These are phyloP conservation scores for Aegilops bicornis DNA, from an alignment of 176 grass and related monocot genomes.

Conservation along the genomic window DNA sequence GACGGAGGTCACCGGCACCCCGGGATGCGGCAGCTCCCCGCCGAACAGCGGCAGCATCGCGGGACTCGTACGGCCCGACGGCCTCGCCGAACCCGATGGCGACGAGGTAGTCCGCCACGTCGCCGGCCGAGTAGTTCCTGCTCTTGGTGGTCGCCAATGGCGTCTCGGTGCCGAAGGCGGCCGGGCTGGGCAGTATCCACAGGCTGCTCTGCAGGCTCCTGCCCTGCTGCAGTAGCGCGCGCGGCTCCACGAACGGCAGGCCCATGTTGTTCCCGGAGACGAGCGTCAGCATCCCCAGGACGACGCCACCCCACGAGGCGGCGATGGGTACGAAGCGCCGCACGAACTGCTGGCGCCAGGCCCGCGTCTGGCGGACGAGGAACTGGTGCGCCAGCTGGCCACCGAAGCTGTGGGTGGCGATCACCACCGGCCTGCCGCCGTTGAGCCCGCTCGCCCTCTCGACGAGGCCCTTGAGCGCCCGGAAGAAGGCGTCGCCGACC, in stretches of 20 bases:
- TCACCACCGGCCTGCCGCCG: conserved; percentile 36
- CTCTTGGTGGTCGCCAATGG: conserved; percentile 27
- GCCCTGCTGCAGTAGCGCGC: neutral
- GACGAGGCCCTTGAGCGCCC: conserved; percentile 26
- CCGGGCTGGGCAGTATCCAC: conserved; percentile 36
- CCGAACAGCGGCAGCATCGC: conserved; percentile 41
- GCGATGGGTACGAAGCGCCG: conserved; percentile 36
- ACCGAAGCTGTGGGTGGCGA: conserved; percentile 48
- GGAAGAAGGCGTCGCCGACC: conserved; percentile 30
- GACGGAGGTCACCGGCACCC: conserved; percentile 49
- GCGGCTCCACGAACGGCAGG: conserved; percentile 47
- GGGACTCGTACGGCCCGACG: conserved; percentile 32
- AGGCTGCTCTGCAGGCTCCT: conserved; percentile 39
- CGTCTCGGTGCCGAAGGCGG: neutral
- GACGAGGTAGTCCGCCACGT: conserved; percentile 35
- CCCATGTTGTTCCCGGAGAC: conserved; percentile 33
- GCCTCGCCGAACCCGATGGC: conserved; percentile 35
- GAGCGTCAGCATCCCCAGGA: conserved; percentile 24
- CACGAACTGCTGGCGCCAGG: conserved; percentile 42
- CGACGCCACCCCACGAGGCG: conserved; percentile 51
- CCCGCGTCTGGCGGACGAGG: conserved; percentile 3
- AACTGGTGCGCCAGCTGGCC: conserved; percentile 49
- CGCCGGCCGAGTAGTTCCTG: conserved; percentile 23
- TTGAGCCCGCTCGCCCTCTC: conserved; percentile 32
- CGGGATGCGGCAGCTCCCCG: neutral